phyloP scores from a whole-genome alignment of 768 basidiomycete species.

The Trametes coccinea region DNA sequence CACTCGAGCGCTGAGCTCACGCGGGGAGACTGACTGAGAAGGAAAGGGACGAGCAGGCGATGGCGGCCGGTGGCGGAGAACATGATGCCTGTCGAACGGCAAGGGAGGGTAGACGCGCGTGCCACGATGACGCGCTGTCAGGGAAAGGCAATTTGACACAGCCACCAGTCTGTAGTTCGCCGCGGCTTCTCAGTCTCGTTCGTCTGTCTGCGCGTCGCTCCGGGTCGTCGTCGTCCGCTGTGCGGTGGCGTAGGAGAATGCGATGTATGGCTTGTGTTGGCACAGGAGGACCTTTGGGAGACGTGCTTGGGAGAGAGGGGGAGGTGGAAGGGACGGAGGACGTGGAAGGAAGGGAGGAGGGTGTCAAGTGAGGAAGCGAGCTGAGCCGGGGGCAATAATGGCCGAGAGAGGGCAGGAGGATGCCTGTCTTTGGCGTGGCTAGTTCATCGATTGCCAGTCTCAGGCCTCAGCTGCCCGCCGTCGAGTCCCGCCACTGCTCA shows the following conservation, averaged over 20 bases:
- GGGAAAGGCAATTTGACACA: neutral
- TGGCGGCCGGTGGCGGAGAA: neutral
- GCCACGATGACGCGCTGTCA: neutral
- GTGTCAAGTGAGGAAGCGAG: neutral
- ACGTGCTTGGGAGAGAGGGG: no score
- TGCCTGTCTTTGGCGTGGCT: neutral
- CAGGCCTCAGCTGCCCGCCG: no score
- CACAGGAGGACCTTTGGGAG: no score
- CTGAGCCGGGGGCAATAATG: neutral
- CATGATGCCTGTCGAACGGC: neutral
- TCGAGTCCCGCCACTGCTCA: no score
- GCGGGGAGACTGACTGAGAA: no score
- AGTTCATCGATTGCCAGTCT: no score
- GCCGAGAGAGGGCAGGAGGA: neutral
- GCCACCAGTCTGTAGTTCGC: neutral
- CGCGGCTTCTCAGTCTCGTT: neutral
- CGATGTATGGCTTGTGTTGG: no score
- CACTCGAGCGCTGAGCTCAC: no score
- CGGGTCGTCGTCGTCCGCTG: no score
- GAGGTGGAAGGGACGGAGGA: neutral
- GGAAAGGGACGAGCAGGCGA: no score
- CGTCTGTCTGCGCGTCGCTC: no score
- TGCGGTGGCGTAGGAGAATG: no score
- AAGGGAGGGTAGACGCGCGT: neutral
- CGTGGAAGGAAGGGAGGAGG: neutral